phyloP scores from a whole-genome alignment of 139 green algal genomes.

The Chlorella sorokiniana region DNA sequence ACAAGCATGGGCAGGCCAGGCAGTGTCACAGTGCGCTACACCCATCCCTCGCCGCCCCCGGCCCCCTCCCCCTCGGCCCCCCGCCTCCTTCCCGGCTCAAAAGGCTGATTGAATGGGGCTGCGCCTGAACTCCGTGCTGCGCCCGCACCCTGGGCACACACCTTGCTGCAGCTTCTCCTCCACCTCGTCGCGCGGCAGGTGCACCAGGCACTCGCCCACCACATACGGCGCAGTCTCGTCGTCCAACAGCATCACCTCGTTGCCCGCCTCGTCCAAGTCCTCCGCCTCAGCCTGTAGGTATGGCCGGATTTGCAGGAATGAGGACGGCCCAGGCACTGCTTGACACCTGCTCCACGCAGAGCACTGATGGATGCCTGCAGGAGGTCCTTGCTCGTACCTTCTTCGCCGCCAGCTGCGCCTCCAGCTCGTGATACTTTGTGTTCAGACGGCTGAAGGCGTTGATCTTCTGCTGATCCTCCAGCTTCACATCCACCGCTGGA shows the following conservation, averaged over 20 bases:
- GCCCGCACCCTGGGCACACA: no score
- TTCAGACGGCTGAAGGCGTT: conserved; percentile 83
- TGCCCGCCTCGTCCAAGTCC: conserved; percentile 78
- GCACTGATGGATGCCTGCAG: background rate
- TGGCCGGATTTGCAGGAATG: no score
- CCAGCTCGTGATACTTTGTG: conserved; percentile 64
- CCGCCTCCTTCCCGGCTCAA: no score
- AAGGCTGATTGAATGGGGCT: no score
- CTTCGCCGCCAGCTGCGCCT: conserved; percentile 61
- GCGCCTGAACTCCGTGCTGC: no score
- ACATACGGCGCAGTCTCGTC: conserved; percentile 69
- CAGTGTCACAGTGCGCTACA: no score
- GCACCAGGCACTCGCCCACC: conserved; percentile 73
- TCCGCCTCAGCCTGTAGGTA: conserved; percentile 57
- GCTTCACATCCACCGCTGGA: conserved; percentile 57
- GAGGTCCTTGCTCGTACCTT: no score
- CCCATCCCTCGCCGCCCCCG: no score
- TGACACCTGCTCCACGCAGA: no score
- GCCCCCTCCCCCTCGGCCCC: no score
- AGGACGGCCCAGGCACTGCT: background rate
- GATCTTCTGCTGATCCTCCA: conserved; percentile 82
- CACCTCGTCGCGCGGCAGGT: conserved; percentile 55
- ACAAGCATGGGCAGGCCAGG: no score
- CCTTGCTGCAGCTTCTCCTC: conserved; percentile 60
- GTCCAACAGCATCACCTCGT: conserved; percentile 84